These are phyloP conservation scores for Ganoderma sinense DNA, from an alignment of 1,284 basidiomycete genomes.

Conservation along the genomic window DNA sequence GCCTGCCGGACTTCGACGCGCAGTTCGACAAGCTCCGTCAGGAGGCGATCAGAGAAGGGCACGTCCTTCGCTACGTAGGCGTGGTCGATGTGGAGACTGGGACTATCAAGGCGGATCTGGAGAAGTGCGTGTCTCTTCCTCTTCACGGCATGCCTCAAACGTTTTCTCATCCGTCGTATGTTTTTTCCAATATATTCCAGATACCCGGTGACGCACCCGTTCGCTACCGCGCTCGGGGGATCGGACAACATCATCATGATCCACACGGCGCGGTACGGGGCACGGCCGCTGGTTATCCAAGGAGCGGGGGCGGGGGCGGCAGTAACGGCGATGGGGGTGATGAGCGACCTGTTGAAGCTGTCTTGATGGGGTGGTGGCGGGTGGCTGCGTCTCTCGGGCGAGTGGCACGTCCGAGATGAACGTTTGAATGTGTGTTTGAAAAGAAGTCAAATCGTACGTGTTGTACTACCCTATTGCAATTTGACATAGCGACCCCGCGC, in stretches of 20 bases:
- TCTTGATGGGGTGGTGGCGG: slow-evolving; percentile 34
- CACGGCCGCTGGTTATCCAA: slow-evolving; percentile 90
- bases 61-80: slow-evolving; percentile 93
- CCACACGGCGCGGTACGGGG: slow-evolving; percentile 89
- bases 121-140: slow-evolving; percentile 62
- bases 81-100: slow-evolving; percentile 86
- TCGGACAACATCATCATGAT: slow-evolving; percentile 99
- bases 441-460: slow-evolving; percentile 5
- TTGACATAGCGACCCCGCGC: neutral
- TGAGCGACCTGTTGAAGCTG: slow-evolving; percentile 81
- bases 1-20: slow-evolving; percentile 86
- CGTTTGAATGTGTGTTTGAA: neutral
- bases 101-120: slow-evolving; percentile 86
- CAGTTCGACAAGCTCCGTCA: slow-evolving; percentile 81
- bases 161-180: slow-evolving; percentile 1
- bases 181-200: slow-evolving; percentile 46
- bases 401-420: neutral
- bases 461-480: neutral
- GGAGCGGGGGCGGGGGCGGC: slow-evolving; percentile 96
- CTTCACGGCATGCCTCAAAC: too few species aligned
- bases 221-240: slow-evolving; percentile 94
- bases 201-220: slow-evolving; percentile 90
- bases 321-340: slow-evolving; percentile 98
- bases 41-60: slow-evolving; percentile 80
- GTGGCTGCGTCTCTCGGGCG: neutral